Conservation (phyloP, 2,329 filamentous ascomycete species). For the Berkeleyomyces basicola region DNA sequence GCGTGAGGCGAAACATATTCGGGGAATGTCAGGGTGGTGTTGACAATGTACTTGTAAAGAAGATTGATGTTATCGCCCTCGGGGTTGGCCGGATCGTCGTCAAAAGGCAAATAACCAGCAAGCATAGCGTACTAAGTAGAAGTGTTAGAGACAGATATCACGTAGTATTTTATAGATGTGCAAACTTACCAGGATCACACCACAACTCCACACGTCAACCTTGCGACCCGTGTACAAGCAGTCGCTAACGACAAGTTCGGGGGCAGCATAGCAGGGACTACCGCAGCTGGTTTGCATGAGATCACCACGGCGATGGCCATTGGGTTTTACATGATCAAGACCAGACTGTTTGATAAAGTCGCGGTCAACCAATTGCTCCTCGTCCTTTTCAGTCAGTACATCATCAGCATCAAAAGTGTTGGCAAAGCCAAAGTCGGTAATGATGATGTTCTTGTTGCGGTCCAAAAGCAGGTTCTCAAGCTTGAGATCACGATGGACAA, state of each 20-base stretch:
- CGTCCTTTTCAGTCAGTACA: constrained; percentile 77
- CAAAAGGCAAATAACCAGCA: constrained; percentile 91
- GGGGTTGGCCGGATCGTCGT: constrained; percentile 94
- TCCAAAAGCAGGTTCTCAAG: constrained; percentile 90
- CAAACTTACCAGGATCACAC: constrained; percentile 77
- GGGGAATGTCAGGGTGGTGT: constrained; percentile 88
- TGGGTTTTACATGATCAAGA: constrained; percentile 61
- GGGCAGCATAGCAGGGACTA: constrained; percentile 93
- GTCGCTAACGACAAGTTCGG: constrained; percentile 92
- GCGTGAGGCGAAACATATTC: constrained; percentile 98
- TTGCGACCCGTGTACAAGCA: constrained; percentile 94
- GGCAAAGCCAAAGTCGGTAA: constrained; percentile 97
- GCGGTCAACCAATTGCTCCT: constrained; percentile 69
- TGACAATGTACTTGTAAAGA: constrained; percentile 97
- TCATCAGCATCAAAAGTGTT: constrained; percentile 89
- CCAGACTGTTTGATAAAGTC: constrained; percentile 76
- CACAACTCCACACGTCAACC: constrained; percentile 98
- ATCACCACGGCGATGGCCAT: constrained; percentile 71
- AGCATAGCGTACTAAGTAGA: constrained; percentile 79
- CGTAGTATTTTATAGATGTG: background rate
- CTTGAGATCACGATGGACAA: constrained; percentile 93
- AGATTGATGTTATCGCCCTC: constrained; percentile 99
- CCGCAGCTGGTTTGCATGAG: constrained; percentile 98
- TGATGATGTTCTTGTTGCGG: constrained; percentile 96
- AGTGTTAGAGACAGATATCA: background rate